These are phyloP conservation scores for Aspergillus fijiensis DNA, from an alignment of 2,329 filamentous ascomycete genomes.

Conservation along the genomic window DNA sequence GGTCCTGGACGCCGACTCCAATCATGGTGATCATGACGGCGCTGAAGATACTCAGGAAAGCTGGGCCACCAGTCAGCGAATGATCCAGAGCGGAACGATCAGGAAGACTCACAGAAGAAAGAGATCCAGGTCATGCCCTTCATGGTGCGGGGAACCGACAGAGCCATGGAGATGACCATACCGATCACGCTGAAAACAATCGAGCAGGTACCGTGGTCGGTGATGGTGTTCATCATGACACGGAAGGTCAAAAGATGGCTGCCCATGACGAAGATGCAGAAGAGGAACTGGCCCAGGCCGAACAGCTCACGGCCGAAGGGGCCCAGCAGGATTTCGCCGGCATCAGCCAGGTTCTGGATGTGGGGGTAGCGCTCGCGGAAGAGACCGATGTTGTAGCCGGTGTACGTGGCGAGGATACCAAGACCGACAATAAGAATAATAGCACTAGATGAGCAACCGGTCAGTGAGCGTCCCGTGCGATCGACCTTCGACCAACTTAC, in stretches of 20 bases:
- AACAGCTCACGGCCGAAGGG: conserved; percentile 61
- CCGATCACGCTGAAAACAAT: conserved; percentile 63
- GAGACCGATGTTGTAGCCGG: conserved; percentile 59
- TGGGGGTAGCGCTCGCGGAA: conserved; percentile 58
- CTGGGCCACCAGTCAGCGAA: conserved; percentile 25
- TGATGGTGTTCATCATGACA: conserved; percentile 66
- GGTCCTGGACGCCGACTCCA: conserved; percentile 57
- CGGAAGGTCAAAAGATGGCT: conserved; percentile 70
- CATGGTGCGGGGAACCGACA: conserved; percentile 62
- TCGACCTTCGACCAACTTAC: conserved; percentile 24
- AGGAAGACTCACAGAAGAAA: conserved; percentile 48
- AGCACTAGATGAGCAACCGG: conserved; percentile 34
- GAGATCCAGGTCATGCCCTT: conserved; percentile 63
- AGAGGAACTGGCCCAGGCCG: conserved; percentile 60
- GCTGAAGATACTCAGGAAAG: conserved; percentile 63
- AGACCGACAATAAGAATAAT: conserved; percentile 55
- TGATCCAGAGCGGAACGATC: not conserved
- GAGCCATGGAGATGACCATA: conserved; percentile 56
- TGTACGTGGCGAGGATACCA: conserved; percentile 58
- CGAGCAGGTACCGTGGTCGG: conserved; percentile 61
- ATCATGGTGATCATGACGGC: conserved; percentile 69
- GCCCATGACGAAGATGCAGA: conserved; percentile 67
- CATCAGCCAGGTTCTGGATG: conserved; percentile 66
- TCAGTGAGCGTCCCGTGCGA: not conserved
- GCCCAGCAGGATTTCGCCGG: conserved; percentile 62